Evolutionary conservation across 176 grass and related monocot genomes (phyloP), one percentile per base, ranked within the genome.

Genomic region (Ensete ventricosum): DNA sequence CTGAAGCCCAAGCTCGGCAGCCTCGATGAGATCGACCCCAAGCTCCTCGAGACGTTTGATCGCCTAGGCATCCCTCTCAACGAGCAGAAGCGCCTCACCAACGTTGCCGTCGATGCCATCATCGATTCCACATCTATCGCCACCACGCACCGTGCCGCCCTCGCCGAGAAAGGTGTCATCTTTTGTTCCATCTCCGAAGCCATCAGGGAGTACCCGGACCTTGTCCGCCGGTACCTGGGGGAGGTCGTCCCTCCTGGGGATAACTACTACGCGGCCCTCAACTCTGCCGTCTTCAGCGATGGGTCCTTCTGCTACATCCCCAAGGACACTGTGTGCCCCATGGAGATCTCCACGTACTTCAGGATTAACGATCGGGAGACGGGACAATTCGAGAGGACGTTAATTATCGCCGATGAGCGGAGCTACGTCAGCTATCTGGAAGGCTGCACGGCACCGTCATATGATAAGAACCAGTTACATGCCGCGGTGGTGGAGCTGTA

Each of bases 161-260:
- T 98, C 53, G 62, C 88, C 52, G 84, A 87, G 63, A 91, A 93
- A 84, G 94, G 94, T 68, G 88, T 98, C 69, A 98, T 98, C 55
- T 98, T 98, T 71, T 98, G 94, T 68, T 98, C 94, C 63, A 98
- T 98, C 80, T 98, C 94, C 23, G 94, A 98, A 50, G 94, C 94
- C 73, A 78, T 98, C 74, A 86, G 86, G 2, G 94, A 98, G 81
- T 93, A 98, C 75, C 94, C 94, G 22, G 90, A 98, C 43, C 78
- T 91, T 3, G 59, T 98, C 26, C 88, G 52, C 73, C 82, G 87
- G 67, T 82, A 98, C 57, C 80, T 98, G 19, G 94, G 94, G 14
- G 82, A 71, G 51, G 71, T 98, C 2, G 94, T 98, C 4, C 94
- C 94, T 1, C 77, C 88, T 0, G 84, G 76, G 0, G 94, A 98